Conservation (phyloP, 2,329 filamentous ascomycete species). For the Talaromyces sp. region DNA sequence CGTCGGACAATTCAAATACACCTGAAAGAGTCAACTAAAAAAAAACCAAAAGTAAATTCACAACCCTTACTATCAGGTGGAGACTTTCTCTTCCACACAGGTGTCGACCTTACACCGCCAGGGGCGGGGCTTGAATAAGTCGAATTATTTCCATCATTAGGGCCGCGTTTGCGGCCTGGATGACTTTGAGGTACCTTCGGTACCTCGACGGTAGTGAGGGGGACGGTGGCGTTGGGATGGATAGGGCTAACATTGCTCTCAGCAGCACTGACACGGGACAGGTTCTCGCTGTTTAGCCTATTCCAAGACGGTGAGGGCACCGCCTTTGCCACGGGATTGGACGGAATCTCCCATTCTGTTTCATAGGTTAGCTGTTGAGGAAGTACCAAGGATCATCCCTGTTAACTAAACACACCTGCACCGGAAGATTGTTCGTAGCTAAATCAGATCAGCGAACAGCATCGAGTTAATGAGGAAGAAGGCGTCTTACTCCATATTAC, state of each 20-base stretch:
- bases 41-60: not conserved
- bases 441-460: not conserved
- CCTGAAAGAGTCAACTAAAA: not conserved
- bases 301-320: not conserved
- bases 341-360: not conserved
- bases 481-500: not conserved
- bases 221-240: not conserved
- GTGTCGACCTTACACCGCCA: not conserved
- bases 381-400: not conserved
- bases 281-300: not conserved
- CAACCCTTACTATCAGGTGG: not conserved
- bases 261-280: not conserved
- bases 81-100: not conserved
- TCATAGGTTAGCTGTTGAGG: not conserved
- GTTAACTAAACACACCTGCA: not conserved
- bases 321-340: not conserved
- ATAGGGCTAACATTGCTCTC: conserved; percentile 1
- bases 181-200: not conserved
- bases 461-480: not conserved
- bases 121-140: not conserved
- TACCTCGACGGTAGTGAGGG: not conserved
- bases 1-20: not conserved
- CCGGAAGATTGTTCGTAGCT: not conserved
- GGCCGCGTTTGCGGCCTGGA: not conserved
- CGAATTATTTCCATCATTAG: not conserved